These are phyloP conservation scores for Fusarium sp. DNA, from an alignment of 2,329 filamentous ascomycete species.

Conservation along the genomic window DNA sequence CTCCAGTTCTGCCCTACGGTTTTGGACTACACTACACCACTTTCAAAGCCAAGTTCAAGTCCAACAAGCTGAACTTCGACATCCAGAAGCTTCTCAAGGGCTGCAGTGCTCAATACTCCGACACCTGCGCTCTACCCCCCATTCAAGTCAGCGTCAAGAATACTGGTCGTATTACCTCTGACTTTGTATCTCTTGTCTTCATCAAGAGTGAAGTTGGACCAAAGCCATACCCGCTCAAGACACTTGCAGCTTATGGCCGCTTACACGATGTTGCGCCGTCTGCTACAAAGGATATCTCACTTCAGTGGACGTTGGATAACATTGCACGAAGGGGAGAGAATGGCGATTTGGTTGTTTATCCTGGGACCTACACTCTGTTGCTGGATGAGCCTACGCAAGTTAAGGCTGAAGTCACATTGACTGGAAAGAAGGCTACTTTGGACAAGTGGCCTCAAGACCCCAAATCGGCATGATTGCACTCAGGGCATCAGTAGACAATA, in stretches of 20 bases:
- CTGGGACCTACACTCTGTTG: slow-evolving; percentile 1
- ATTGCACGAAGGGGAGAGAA: slow-evolving; percentile 4
- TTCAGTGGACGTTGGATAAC: slow-evolving; percentile 9
- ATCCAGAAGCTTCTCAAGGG: not conserved
- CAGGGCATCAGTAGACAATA: rapidly evolving
- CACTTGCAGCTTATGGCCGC: not conserved
- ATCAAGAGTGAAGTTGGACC: slow-evolving; percentile 11
- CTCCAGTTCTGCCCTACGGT: not conserved
- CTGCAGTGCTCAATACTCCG: not conserved
- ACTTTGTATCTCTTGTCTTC: not conserved
- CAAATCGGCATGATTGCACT: not conserved
- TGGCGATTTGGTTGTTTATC: slow-evolving; percentile 2
- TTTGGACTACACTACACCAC: slow-evolving; percentile 12
- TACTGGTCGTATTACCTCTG: not conserved
- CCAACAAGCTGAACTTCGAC: not conserved
- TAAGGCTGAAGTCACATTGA: not conserved
- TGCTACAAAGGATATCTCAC: not conserved
- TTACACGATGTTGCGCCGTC: not conserved
- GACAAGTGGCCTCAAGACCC: slow-evolving; percentile 6
- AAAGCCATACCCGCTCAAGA: slow-evolving; percentile 6
- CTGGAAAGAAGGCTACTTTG: not conserved
- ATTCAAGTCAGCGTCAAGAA: slow-evolving; percentile 4
- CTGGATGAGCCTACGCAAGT: slow-evolving; percentile 11
- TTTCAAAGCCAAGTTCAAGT: slow-evolving; percentile 11
- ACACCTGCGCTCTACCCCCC: not conserved